Percentiles rank a stretch among this genome's conserved stretches.
Evolutionary conservation across 352 stramenopile species (phyloP).

Genomic region (Pythium rishiriense): DNA sequence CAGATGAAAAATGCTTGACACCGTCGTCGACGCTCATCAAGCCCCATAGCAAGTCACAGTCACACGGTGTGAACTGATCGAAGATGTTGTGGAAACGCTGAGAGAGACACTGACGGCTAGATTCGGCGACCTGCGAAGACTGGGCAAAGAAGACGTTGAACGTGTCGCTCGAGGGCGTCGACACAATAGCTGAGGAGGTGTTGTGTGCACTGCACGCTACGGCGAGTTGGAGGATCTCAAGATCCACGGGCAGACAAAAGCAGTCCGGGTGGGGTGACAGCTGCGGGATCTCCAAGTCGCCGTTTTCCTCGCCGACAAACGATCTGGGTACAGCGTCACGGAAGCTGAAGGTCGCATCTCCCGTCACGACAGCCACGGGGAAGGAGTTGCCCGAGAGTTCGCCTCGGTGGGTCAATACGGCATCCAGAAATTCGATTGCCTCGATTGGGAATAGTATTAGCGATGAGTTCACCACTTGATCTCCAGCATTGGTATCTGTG

Average conservation of each 20-base stretch:
- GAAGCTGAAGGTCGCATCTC: constrained; percentile 69
- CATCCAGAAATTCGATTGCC: constrained; percentile 53
- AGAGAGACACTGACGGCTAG: neutral
- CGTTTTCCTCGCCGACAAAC: constrained; percentile 39
- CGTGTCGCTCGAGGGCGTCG: constrained; percentile 58
- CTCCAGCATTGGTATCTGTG: neutral
- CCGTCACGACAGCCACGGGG: constrained; percentile 32
- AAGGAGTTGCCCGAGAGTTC: constrained; percentile 4
- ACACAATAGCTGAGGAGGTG: constrained; percentile 14
- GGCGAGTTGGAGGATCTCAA: constrained; percentile 59
- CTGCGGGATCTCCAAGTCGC: constrained; percentile 59
- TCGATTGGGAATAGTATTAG: constrained; percentile 74
- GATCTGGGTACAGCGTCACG: constrained; percentile 57
- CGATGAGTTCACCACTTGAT: constrained; percentile 29
- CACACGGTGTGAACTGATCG: constrained; percentile 56
- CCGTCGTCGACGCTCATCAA: constrained; percentile 66
- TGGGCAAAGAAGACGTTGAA: constrained; percentile 68
- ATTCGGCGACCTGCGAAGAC: neutral
- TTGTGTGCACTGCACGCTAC: constrained; percentile 31
- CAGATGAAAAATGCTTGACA: constrained; percentile 40
- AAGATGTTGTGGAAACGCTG: constrained; percentile 39
- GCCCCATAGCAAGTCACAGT: constrained; percentile 78
- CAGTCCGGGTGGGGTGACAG: constrained; percentile 79
- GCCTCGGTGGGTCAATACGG: constrained; percentile 20
- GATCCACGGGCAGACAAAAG: constrained; percentile 81